Evolutionary conservation across 2,329 filamentous ascomycete species (phyloP).

Genomic region (Pseudogymnoascus sp.): DNA sequence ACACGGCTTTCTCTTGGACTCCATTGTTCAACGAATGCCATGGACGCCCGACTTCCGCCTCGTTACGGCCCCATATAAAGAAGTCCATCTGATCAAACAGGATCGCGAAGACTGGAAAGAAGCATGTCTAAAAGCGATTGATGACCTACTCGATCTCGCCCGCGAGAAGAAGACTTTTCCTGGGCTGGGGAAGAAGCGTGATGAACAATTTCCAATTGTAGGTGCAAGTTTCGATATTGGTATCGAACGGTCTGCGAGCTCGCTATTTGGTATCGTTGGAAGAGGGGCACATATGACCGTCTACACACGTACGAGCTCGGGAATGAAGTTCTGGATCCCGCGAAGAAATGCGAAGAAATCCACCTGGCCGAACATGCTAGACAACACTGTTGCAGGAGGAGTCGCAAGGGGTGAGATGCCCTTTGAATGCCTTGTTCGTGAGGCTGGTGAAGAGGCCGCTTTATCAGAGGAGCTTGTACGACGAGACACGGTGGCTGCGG

Average conservation of each 20-base stretch:
- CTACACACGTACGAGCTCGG: conserved; percentile 41
- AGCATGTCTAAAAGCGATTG: background rate
- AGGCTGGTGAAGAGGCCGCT: conserved; percentile 66
- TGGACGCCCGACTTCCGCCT: conserved; percentile 36
- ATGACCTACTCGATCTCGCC: conserved; percentile 19
- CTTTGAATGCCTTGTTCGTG: conserved; percentile 59
- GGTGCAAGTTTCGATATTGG: background rate
- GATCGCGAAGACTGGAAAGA: background rate
- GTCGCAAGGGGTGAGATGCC: conserved; percentile 58
- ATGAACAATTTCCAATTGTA: background rate
- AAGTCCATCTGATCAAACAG: background rate
- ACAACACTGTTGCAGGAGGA: conserved; percentile 74
- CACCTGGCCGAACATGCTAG: conserved; percentile 66
- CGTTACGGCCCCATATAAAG: background rate
- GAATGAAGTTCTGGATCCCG: conserved; percentile 62
- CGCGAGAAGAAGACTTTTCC: background rate
- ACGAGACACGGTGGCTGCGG: conserved; percentile 40
- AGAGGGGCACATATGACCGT: conserved; percentile 60
- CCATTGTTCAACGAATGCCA: conserved; percentile 38
- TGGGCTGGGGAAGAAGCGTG: background rate
- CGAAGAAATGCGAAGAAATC: conserved; percentile 55
- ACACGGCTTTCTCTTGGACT: conserved; percentile 42
- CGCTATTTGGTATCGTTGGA: conserved; percentile 58
- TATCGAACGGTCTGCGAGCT: conserved; percentile 52
- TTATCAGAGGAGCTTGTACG: conserved; percentile 51